Base-by-base conservation (phyloP, 352 stramenopile genomes). In the Aphanomyces invadans region DNA sequence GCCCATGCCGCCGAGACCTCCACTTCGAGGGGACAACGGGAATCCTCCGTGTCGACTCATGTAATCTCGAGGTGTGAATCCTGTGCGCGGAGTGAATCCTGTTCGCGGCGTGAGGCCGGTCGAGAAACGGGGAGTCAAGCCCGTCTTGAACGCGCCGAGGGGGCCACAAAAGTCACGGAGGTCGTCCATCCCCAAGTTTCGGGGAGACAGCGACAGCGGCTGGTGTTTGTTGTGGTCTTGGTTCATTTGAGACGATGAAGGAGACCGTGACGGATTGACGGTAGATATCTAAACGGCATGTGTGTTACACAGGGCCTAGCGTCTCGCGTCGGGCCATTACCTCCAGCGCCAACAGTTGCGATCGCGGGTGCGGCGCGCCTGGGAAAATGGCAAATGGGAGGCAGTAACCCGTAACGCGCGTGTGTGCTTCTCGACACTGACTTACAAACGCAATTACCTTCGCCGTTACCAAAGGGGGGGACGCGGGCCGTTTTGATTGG, bases 121-220 rank as follows among this genome's bases (percentile, higher is more conserved):
- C 61, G 76, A 88, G 70, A 92, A 92, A 21, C 84, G 84, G 17
- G 84, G 84, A 12, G 84, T 92, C 15, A 92, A 64, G 2, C 84
- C 84, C 17, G 84, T 92, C 77, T 90, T 90, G 80, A 92, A 92
- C 25, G 80, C 74, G 45, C 84, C 84, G 3, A 91, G 74, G 5
- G 84, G 81, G 12, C 81, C 81, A 57, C 81, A 89, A 66, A 92
- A 92, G 67, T 92, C 82, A 49, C 82, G 82, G 60, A 92, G 65
- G 60, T 92, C 84, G 62, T 92, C 84, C 84, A 92, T 92, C 33
- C 82, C 82, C 51, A 92, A 90, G 2, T 79, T 90, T 21, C 83
- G 77, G 44, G 84, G 84, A 32, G 79, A 89, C 32, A 92, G 81
- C 51, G 78, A 82, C 32, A 92, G 80, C 17, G 84, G 79, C 72